phyloP scores from a whole-genome alignment of 768 basidiomycete genomes.

The Pulveroboletus sp. region DNA sequence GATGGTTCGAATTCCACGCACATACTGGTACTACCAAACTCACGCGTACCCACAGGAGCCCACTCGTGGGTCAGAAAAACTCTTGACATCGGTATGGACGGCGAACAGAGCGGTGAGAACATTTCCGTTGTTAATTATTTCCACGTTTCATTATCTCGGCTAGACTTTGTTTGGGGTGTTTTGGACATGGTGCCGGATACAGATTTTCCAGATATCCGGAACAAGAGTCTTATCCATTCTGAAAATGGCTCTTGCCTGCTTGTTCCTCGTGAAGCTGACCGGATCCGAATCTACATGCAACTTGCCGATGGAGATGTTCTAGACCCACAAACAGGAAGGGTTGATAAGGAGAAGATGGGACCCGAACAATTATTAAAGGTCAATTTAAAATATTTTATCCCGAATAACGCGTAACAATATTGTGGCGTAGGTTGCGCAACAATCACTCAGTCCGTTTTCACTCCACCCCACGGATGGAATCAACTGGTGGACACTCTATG shows the following conservation, averaged over 20 bases:
- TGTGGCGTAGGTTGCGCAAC: conserved; percentile 35
- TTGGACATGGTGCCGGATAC: conserved; percentile 46
- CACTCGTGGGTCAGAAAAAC: conserved; percentile 81
- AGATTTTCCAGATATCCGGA: conserved; percentile 54
- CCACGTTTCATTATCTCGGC: not conserved
- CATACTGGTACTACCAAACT: not conserved
- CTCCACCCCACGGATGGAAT: conserved; percentile 32
- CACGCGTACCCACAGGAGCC: conserved; percentile 47
- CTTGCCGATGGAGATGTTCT: conserved; percentile 39
- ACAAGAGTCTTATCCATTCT: conserved; percentile 48
- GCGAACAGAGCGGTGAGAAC: conserved; percentile 55
- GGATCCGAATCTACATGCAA: conserved; percentile 52
- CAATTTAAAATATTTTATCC: not conserved
- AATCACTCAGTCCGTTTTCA: conserved; percentile 40
- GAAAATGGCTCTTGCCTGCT: conserved; percentile 48
- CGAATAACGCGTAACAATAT: not conserved
- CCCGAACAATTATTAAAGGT: conserved; percentile 41
- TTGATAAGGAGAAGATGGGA: conserved; percentile 38
- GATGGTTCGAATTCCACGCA: conserved; percentile 49
- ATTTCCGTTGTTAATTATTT: not conserved
- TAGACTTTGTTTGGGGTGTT: conserved; percentile 45
- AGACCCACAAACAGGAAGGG: conserved; percentile 37
- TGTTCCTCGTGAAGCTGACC: conserved; percentile 49
- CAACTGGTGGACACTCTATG: conserved; percentile 51
- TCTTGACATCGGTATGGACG: conserved; percentile 68